Evolutionary conservation across 495 filamentous ascomycete genomes (phyloP).

Genomic region (Viridothelium virens): DNA sequence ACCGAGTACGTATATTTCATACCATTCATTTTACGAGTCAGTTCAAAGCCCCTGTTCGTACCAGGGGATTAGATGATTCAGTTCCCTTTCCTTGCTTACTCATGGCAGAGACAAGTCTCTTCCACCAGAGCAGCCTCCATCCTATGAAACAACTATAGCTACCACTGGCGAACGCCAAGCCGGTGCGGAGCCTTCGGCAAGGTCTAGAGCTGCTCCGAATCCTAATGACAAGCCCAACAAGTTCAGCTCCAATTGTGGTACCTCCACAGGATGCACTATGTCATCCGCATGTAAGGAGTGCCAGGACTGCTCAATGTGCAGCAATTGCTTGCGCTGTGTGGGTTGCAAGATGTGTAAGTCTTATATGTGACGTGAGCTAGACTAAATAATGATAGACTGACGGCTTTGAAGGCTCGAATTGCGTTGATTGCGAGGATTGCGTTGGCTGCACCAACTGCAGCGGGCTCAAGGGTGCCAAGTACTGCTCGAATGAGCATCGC

Average conservation of each 20-base stretch:
- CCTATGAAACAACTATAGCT: background rate
- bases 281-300: slow-evolving; percentile 7
- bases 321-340: slow-evolving; percentile 4
- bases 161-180: background rate
- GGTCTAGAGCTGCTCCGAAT: background rate
- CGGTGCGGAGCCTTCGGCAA: background rate
- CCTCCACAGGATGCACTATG: slow-evolving; percentile 1
- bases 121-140: background rate
- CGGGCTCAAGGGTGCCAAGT: background rate
- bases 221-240: background rate
- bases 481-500: background rate
- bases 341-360: slow-evolving; percentile 10
- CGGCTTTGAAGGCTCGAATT: background rate
- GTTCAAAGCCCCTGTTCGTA: too few relatives aligned
- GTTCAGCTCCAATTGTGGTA: slow-evolving; percentile 1
- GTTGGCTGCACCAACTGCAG: slow-evolving; percentile 1
- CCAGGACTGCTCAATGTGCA: background rate
- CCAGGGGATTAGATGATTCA: too few relatives aligned
- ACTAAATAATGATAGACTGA: background rate
- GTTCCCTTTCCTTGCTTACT: too few relatives aligned
- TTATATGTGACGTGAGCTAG: background rate
- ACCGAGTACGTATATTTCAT: background rate
- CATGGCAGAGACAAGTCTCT: background rate
- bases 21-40: background rate
- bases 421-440: slow-evolving; percentile 6